Conservation (phyloP, 2,329 filamentous ascomycete genomes). For the Colletotrichum higginsianum region DNA sequence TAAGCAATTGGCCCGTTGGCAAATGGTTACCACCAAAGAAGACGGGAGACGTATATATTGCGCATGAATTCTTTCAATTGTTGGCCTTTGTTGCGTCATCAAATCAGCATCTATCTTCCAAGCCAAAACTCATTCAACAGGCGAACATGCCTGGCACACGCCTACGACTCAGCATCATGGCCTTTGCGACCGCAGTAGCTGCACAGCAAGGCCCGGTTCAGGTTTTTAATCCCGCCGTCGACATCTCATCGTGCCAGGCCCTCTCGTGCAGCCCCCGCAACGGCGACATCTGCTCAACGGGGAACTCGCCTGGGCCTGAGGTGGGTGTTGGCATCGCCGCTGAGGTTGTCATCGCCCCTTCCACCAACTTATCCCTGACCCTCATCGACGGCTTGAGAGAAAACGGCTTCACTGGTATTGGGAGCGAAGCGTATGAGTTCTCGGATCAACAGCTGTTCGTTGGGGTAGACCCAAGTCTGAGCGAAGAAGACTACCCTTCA, state of each 20-base stretch:
- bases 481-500: slow-evolving; percentile 9
- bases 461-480: not conserved
- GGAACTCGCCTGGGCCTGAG: slow-evolving; percentile 6
- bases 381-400: slow-evolving; percentile 49
- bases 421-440: slow-evolving; percentile 11
- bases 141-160: not conserved
- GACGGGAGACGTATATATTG: too few species aligned
- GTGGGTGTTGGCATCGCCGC: slow-evolving; percentile 15
- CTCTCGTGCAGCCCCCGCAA: slow-evolving; percentile 14
- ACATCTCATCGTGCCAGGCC: slow-evolving; percentile 14
- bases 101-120: too few species aligned
- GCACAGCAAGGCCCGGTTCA: not conserved
- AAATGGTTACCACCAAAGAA: too few species aligned
- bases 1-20: too few species aligned
- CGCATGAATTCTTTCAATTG: not conserved
- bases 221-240: slow-evolving; percentile 4
- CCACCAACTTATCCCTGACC: slow-evolving; percentile 8
- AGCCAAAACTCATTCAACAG: not conserved
- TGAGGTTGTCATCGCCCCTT: slow-evolving; percentile 4
- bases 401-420: slow-evolving; percentile 28
- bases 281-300: slow-evolving; percentile 20
- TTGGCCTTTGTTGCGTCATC: not conserved
- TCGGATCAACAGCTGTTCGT: slow-evolving; percentile 34
- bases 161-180: not conserved
- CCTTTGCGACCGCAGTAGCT: not conserved